These are phyloP conservation scores for Sporothrix mexicana DNA, from an alignment of 2,329 filamentous ascomycete genomes.

Conservation along the genomic window DNA sequence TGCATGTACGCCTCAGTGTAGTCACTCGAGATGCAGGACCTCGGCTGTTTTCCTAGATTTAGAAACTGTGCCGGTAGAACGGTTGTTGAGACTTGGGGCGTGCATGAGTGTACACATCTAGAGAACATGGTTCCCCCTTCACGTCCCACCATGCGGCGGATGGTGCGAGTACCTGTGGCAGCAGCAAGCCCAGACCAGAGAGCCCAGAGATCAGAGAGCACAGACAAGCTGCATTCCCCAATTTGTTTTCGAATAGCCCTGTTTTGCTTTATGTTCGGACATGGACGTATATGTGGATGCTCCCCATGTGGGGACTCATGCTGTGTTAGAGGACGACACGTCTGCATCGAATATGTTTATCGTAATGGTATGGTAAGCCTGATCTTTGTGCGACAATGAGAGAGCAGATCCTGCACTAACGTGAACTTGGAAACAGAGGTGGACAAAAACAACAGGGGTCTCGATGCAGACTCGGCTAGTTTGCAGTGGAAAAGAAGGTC, in stretches of 20 bases:
- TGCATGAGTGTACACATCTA: neutral
- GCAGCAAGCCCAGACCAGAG: neutral
- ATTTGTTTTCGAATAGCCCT: neutral
- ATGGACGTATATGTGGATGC: neutral
- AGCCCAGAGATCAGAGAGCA: neutral
- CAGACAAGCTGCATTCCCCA: neutral
- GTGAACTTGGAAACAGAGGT: neutral
- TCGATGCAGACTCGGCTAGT: conserved; percentile 33
- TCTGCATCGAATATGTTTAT: neutral
- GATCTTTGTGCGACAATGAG: conserved; percentile 29
- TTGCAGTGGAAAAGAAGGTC: neutral
- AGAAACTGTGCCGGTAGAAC: neutral
- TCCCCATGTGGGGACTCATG: neutral
- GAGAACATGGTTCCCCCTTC: neutral
- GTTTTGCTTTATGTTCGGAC: no score
- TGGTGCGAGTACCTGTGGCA: neutral
- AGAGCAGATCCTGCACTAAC: conserved; percentile 31
- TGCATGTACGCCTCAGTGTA: conserved; percentile 8
- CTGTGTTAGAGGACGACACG: conserved; percentile 22
- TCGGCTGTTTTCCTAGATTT: conserved; percentile 19
- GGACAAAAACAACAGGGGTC: conserved; percentile 13
- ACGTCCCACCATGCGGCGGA: neutral
- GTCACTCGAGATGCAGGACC: neutral
- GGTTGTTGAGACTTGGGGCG: neutral
- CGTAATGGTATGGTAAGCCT: conserved; percentile 28